Evolutionary conservation across 2,329 filamentous ascomycete genomes (phyloP).

Genomic region (Aspergillus transmontanensis): DNA sequence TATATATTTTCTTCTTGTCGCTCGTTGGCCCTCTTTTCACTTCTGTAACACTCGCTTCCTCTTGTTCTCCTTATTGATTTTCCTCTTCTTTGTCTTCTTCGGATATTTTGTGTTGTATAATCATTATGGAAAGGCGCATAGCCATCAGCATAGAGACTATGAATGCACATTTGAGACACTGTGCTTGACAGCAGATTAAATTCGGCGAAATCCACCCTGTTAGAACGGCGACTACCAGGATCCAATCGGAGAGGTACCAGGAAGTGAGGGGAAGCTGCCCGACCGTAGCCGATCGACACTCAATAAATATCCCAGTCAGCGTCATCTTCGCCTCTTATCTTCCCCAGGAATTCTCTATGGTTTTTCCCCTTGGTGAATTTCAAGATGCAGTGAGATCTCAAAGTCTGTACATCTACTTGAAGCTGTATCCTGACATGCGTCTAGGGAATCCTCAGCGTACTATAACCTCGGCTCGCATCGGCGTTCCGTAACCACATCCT

Average conservation of each 20-base stretch:
- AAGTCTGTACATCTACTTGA: not conserved
- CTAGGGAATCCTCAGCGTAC: constrained; percentile 18
- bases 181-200: too few species aligned
- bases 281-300: not conserved
- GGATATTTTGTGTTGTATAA: not conserved
- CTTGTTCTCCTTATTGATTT: too few species aligned
- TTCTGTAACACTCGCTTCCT: too few species aligned
- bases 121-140: not conserved
- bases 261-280: not conserved
- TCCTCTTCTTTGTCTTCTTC: not conserved
- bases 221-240: not conserved
- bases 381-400: not conserved
- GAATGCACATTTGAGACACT: too few species aligned
- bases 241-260: not conserved
- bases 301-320: not conserved
- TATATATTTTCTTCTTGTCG: too few species aligned
- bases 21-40: too few species aligned
- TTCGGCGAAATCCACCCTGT: too few species aligned
- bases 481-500: constrained; percentile 37
- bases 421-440: not conserved
- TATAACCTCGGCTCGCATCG: constrained; percentile 38
- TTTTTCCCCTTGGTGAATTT: too few species aligned
- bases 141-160: not conserved
- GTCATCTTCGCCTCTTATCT: not conserved
- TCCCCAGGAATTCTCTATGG: not conserved